These are phyloP conservation scores for Cardiospermum halicacabum DNA, from an alignment of 345 rosid genomes.

Conservation along the genomic window DNA sequence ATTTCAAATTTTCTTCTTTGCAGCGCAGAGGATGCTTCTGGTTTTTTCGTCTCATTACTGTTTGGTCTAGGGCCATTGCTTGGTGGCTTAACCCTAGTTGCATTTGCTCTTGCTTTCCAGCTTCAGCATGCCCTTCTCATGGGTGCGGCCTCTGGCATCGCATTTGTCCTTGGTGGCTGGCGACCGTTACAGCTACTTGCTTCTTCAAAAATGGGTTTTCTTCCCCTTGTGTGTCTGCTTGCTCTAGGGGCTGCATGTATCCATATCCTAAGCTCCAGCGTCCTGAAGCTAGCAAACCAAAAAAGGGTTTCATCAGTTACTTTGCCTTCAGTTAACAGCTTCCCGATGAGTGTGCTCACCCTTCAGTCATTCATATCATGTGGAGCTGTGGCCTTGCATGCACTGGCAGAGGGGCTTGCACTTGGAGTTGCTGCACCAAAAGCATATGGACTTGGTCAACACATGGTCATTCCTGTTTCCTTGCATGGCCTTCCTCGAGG, in stretches of 20 bases:
- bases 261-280: conserved; percentile 51
- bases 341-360: conserved; percentile 67
- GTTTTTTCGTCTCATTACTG: conserved; percentile 91
- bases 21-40: conserved; percentile 98
- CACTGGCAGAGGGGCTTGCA: conserved; percentile 96
- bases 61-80: conserved; percentile 96
- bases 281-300: conserved; percentile 46
- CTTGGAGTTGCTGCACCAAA: conserved; percentile 98
- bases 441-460: conserved; percentile 89
- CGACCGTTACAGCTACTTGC: conserved; percentile 80
- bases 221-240: conserved; percentile 52
- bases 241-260: conserved; percentile 52
- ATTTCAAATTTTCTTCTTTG: conserved; percentile 23
- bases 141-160: conserved; percentile 95
- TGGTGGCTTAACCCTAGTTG: conserved; percentile 75
- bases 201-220: conserved; percentile 73
- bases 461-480: conserved; percentile 97
- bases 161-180: conserved; percentile 85
- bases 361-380: conserved; percentile 87
- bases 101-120: conserved; percentile 66
- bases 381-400: conserved; percentile 85
- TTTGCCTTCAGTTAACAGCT: conserved; percentile 46
- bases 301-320: conserved; percentile 50
- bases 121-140: conserved; percentile 90
- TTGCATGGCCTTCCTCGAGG: conserved; percentile 95